Percentiles rank a stretch among this genome's conserved stretches.
These are phyloP conservation scores for Artemisia argyi DNA, from an alignment of 129 eudicot species.

Conservation along the genomic window DNA sequence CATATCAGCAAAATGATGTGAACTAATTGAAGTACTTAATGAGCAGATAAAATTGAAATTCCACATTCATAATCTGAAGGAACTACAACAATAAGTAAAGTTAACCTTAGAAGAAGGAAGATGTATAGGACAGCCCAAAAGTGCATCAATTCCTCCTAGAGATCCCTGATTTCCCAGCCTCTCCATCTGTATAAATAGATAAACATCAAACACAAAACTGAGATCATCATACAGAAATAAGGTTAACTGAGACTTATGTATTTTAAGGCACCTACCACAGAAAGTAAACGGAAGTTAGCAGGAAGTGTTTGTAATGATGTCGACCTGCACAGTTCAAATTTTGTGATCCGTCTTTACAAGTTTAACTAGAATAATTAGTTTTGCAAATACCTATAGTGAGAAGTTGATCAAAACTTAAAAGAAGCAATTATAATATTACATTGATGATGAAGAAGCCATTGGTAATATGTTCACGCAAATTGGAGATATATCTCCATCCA, in stretches of 20 bases:
- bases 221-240: conserved; percentile 15
- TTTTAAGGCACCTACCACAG: conserved; percentile 47
- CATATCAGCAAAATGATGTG: no score
- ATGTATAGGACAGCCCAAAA: conserved; percentile 84
- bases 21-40: no score
- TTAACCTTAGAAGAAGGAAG: conserved; percentile 84
- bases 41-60: no score
- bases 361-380: no score
- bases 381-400: background rate
- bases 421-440: conserved; percentile 34
- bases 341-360: conserved; percentile 10
- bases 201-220: conserved; percentile 5
- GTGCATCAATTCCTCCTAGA: conserved; percentile 82
- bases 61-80: background rate
- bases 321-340: conserved; percentile 43
- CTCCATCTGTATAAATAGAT: conserved; percentile 54
- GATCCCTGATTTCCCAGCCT: conserved; percentile 80
- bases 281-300: conserved; percentile 64
- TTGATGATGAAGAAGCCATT: conserved; percentile 54
- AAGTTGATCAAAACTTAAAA: background rate
- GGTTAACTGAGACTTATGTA: background rate
- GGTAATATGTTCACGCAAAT: conserved; percentile 71
- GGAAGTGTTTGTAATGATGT: conserved; percentile 71
- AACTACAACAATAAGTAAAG: background rate
- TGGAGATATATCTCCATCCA: conserved; percentile 90